Conservation (phyloP, 306 rosid species). For the Crataegus laevigata region DNA sequence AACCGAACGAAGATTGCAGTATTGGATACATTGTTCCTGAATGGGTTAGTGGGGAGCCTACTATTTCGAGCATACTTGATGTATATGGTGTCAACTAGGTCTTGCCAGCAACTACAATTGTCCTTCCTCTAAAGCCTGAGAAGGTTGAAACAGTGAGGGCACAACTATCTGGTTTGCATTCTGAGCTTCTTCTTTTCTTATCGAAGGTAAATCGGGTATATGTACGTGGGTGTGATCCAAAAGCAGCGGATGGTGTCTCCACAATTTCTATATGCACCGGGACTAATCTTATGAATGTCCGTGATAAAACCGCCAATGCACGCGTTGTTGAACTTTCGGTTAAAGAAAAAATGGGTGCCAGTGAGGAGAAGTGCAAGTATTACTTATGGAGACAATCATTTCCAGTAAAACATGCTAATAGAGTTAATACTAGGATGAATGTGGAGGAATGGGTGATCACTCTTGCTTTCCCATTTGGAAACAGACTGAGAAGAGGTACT, state of each 20-base stretch:
- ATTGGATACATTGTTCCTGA: constrained; percentile 22
- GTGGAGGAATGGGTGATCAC: constrained; percentile 9
- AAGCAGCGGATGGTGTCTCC: not conserved
- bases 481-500: not conserved
- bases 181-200: constrained; percentile 18
- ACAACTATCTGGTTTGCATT: constrained; percentile 8
- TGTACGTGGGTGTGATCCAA: not conserved
- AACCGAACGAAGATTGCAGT: constrained; percentile 3
- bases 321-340: constrained; percentile 6
- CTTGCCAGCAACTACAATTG: constrained; percentile 8
- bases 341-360: not conserved
- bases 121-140: constrained; percentile 16
- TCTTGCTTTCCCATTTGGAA: constrained; percentile 19
- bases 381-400: constrained; percentile 19
- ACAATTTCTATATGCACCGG: not conserved
- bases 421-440: constrained; percentile 4
- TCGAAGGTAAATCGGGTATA: constrained; percentile 10
- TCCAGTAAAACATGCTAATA: constrained; percentile 6
- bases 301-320: not conserved
- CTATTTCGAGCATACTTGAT: not conserved
- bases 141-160: constrained; percentile 14
- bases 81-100: not conserved
- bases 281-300: not conserved
- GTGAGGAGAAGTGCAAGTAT: constrained; percentile 12
- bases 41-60: constrained; percentile 2